Evolutionary conservation across 2,329 filamentous ascomycete genomes (phyloP).

Genomic region (Akanthomyces muscarius): DNA sequence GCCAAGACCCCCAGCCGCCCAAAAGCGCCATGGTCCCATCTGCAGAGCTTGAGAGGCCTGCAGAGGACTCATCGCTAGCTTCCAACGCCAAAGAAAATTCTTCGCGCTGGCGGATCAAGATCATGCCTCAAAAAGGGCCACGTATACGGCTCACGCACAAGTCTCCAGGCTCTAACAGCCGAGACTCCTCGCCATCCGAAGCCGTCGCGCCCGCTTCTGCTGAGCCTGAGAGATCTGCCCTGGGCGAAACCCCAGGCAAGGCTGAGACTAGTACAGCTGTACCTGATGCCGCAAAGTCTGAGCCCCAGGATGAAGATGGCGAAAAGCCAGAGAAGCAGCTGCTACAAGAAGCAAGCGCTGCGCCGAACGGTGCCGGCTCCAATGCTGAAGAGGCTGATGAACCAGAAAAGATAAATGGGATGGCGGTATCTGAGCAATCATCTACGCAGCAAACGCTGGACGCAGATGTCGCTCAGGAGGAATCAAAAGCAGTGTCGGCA

Average conservation of each 20-base stretch:
- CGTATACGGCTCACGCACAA: too few relatives aligned
- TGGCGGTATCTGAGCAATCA: neutral
- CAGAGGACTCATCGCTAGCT: too few relatives aligned
- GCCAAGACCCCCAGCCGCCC: neutral
- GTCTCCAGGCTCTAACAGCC: too few relatives aligned
- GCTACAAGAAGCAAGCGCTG: neutral
- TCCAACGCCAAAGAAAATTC: too few relatives aligned
- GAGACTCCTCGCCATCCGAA: neutral
- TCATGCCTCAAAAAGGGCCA: too few relatives aligned
- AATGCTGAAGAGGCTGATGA: neutral
- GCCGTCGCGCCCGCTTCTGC: neutral
- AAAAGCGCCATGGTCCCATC: neutral
- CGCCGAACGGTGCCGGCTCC: neutral
- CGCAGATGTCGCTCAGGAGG: neutral
- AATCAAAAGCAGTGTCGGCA: neutral
- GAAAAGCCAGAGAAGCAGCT: constrained; percentile 4
- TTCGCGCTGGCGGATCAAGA: too few relatives aligned
- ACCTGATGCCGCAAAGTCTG: neutral
- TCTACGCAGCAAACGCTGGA: neutral
- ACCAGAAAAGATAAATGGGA: neutral
- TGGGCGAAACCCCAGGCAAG: neutral
- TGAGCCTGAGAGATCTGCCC: neutral
- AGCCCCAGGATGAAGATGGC: neutral
- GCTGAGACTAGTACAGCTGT: neutral
- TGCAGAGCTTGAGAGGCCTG: neutral